Evolutionary conservation across 441 rosid genomes (phyloP).

Genomic region (Arabidopsis lyrata): DNA sequence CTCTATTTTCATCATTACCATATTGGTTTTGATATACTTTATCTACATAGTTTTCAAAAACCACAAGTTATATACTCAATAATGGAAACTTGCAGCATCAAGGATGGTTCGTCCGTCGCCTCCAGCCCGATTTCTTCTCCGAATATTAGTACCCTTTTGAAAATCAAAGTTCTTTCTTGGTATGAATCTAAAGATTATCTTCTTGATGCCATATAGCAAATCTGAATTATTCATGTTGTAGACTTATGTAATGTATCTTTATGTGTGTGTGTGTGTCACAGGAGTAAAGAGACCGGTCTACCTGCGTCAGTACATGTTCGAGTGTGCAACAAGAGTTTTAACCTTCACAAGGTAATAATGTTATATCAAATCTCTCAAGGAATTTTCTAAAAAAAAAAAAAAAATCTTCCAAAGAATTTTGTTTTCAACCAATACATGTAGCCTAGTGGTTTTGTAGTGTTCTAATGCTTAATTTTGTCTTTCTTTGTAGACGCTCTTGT

Average conservation of each 20-base stretch:
- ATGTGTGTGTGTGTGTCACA: conserved; percentile 37
- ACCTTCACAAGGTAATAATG: conserved; percentile 71
- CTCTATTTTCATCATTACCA: conserved; percentile 6
- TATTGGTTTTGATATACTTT: conserved; percentile 14
- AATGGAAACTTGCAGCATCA: conserved; percentile 64
- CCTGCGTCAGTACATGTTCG: conserved; percentile 68
- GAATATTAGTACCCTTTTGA: conserved; percentile 64
- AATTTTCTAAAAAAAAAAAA: no score
- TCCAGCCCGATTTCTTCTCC: conserved; percentile 78
- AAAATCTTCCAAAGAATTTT: no score
- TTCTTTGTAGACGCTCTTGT: conserved; percentile 60
- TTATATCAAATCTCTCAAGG: not conserved
- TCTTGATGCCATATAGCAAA: not conserved
- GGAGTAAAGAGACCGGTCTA: conserved; percentile 88
- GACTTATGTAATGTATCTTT: not conserved
- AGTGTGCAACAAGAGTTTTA: conserved; percentile 58
- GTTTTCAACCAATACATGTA: not conserved
- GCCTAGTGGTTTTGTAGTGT: not conserved
- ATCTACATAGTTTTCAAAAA: not conserved
- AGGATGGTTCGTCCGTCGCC: conserved; percentile 60
- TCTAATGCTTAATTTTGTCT: not conserved
- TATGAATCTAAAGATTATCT: conserved; percentile 20
- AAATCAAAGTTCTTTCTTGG: conserved; percentile 80
- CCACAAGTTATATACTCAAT: conserved; percentile 2
- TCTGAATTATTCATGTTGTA: not conserved